phyloP scores from a whole-genome alignment of 2,329 filamentous ascomycete genomes.

The Verticillium nonalfalfae region DNA sequence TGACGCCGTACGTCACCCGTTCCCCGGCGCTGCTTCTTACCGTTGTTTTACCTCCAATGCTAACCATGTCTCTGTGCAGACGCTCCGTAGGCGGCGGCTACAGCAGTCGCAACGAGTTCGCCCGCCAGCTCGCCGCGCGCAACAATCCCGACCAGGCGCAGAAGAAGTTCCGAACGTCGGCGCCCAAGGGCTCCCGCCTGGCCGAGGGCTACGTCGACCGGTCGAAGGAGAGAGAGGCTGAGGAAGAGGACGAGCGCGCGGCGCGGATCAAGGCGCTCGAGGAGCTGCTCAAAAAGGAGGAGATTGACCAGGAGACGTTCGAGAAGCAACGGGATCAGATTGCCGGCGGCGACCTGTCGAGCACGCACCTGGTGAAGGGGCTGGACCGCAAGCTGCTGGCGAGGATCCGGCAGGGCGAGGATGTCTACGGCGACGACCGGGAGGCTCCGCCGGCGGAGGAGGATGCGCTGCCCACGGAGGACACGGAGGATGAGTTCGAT shows the following conservation, averaged over 20 bases:
- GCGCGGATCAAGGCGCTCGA: conserved; percentile 72
- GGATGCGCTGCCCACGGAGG: conserved; percentile 24
- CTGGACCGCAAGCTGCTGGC: conserved; percentile 78
- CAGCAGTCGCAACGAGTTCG: conserved; percentile 60
- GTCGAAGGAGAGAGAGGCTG: conserved; percentile 55
- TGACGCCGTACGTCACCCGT: conserved; percentile 70
- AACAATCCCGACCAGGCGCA: conserved; percentile 46
- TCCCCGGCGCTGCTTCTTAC: background rate
- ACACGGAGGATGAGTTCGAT: conserved; percentile 63
- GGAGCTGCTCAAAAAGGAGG: conserved; percentile 72
- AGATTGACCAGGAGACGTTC: conserved; percentile 77
- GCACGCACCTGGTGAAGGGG: conserved; percentile 86
- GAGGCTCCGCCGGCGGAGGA: conserved; percentile 19
- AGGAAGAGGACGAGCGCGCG: conserved; percentile 47
- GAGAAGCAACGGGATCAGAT: conserved; percentile 70
- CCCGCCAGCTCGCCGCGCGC: conserved; percentile 75
- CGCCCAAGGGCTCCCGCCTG: conserved; percentile 77
- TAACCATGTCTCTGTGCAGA: conserved; percentile 31
- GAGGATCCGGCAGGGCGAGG: conserved; percentile 61
- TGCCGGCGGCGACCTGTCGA: conserved; percentile 71
- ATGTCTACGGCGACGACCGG: conserved; percentile 45
- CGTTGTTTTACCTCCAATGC: background rate
- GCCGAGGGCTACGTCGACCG: conserved; percentile 81
- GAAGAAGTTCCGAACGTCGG: conserved; percentile 73
- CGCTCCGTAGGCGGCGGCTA: conserved; percentile 52